phyloP scores from a whole-genome alignment of 108 stramenopile species.

The Asterionellopsis glacialis region DNA sequence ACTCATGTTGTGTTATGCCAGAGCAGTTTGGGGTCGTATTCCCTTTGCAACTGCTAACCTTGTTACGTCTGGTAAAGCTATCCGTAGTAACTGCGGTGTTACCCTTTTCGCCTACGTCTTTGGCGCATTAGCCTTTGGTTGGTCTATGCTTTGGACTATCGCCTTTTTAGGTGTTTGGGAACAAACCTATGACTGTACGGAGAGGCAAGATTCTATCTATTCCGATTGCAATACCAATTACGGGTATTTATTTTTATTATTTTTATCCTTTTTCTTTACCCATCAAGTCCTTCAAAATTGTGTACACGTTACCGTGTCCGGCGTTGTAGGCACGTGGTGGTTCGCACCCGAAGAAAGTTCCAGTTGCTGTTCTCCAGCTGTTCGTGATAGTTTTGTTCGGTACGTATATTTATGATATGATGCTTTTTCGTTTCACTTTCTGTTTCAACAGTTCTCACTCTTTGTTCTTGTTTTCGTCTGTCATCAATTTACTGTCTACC shows the following conservation, averaged over 20 bases:
- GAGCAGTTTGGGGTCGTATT: slow-evolving; percentile 50
- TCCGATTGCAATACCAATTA: slow-evolving; percentile 30
- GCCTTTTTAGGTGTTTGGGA: slow-evolving; percentile 47
- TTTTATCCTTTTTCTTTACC: slow-evolving; percentile 56
- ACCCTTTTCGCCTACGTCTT: slow-evolving; percentile 60
- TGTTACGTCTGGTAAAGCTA: slow-evolving; percentile 69
- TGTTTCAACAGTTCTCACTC: no score
- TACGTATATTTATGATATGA: slow-evolving; percentile 9
- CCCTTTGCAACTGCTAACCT: slow-evolving; percentile 83
- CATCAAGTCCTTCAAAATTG: slow-evolving; percentile 77
- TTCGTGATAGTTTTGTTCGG: slow-evolving; percentile 55
- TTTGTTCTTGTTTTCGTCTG: no score
- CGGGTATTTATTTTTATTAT: slow-evolving; percentile 54
- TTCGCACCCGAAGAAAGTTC: slow-evolving; percentile 64
- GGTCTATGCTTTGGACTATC: slow-evolving; percentile 64
- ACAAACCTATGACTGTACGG: slow-evolving; percentile 31
- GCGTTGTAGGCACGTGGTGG: slow-evolving; percentile 91
- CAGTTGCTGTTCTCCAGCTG: slow-evolving; percentile 54
- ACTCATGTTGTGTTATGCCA: slow-evolving; percentile 52
- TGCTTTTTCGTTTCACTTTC: no score
- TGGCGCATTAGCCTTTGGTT: slow-evolving; percentile 50
- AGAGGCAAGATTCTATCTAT: slow-evolving; percentile 1
- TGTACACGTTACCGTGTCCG: slow-evolving; percentile 78
- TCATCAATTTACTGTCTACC: slow-evolving; percentile 26
- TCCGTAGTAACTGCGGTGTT: slow-evolving; percentile 64